Evolutionary conservation across 2,329 filamentous ascomycete species (phyloP).

Genomic region (Aspergillus intermedius): DNA sequence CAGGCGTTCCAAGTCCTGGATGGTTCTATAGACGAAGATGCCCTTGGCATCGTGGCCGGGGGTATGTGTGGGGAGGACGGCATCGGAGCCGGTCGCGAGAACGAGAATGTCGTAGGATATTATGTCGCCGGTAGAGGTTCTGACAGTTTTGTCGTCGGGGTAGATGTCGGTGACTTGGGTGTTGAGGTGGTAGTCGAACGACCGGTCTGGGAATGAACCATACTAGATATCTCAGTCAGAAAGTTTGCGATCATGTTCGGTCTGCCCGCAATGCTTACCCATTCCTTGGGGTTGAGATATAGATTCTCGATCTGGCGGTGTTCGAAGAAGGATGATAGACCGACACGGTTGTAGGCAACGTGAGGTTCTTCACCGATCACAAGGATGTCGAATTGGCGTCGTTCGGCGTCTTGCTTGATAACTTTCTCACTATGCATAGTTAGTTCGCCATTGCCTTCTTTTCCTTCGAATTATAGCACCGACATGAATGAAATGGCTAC

Average conservation of each 20-base stretch:
- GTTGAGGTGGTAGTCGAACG: slow-evolving; percentile 69
- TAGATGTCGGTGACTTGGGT: slow-evolving; percentile 65
- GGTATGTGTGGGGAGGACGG: slow-evolving; percentile 64
- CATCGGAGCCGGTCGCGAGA: slow-evolving; percentile 80
- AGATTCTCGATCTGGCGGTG: slow-evolving; percentile 78
- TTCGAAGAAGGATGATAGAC: slow-evolving; percentile 81
- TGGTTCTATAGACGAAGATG: slow-evolving; percentile 84
- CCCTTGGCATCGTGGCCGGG: slow-evolving; percentile 73
- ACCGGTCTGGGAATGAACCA: slow-evolving; percentile 57
- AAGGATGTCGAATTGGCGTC: slow-evolving; percentile 69
- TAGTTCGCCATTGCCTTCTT: neutral
- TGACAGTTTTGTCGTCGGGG: slow-evolving; percentile 58
- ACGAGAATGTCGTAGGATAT: slow-evolving; percentile 75
- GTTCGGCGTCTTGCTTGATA: slow-evolving; percentile 71
- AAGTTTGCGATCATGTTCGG: neutral
- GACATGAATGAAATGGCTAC: slow-evolving; percentile 84
- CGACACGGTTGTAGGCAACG: slow-evolving; percentile 85
- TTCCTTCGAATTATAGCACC: slow-evolving; percentile 31
- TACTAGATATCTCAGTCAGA: slow-evolving; percentile 47
- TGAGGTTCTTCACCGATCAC: slow-evolving; percentile 85
- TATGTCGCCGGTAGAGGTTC: slow-evolving; percentile 61
- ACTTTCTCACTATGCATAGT: slow-evolving; percentile 67
- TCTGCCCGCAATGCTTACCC: slow-evolving; percentile 48
- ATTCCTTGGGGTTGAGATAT: slow-evolving; percentile 79
- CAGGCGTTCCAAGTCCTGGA: slow-evolving; percentile 70